Evolutionary conservation across 345 rosid genomes (phyloP), one percentile per base, ranked within the genome.

Genomic region (Euclidium syriacum): DNA sequence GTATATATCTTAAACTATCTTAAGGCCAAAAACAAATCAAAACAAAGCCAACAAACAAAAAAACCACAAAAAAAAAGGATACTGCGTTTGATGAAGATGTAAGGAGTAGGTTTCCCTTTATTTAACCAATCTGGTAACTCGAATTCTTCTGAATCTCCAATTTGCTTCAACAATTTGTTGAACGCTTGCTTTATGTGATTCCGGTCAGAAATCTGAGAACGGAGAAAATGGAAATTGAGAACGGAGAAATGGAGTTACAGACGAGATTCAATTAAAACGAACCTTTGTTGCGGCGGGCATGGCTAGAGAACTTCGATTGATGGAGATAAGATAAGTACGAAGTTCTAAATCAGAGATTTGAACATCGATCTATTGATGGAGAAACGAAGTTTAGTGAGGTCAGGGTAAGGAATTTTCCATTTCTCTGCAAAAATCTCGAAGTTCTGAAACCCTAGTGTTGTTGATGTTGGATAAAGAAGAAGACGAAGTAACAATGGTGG

Each of bases 31-130:
- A 73, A 62, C 72, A 68, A 68, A n/a, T 12, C 7, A 59, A 70
- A 29, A 1, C 3, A 26, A 10, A 8, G 1, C n/a, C n/a, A n/a
- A n/a, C n/a, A 20, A 18, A 12, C 3, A 14, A 61, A 7, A 36
- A 57, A 12, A 16, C 18, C 6, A 26, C 64, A 64, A 47, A 48
- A 27, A 10, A 32, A 60, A 72, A 30, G 89, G 87, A 90, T 95
- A 95, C 99, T 95, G 79, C 97, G 96, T 70, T 75, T 83, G 52
- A 90, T 90, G 63, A 73, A 72, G 62, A 80, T 77, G 66, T 87
- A 95, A 26, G 91, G 80, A 4, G 74, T 64, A 29, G 81, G 79
- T 78, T 86, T 95, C 70, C 47, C 75, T 67, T 95, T 95, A 56
- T 74, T 76, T 66, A 81, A 77, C 82, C 83, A 83, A 44, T 86